Evolutionary conservation across 1,284 basidiomycete species (phyloP), one percentile per base, ranked within the genome.

Genomic region (Phylloporus sp.): DNA sequence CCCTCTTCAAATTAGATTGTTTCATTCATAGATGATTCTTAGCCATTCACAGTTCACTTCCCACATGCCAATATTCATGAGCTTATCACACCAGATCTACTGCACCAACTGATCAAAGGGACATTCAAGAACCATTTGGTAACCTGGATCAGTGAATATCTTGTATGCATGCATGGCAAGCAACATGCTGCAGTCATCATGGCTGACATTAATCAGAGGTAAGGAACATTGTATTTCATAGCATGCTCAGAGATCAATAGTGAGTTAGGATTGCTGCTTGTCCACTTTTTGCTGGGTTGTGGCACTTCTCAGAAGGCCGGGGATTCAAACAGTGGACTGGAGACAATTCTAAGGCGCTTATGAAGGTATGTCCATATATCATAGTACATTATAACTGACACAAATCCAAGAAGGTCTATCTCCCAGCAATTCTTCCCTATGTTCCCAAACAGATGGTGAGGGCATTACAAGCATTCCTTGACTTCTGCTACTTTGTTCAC

Each of bases 241-340:
- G 34, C 34, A 15, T 10, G 34, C 8, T 37, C 34, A 37, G 34
- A 15, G 15, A 37, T 15, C 15, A 37, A 37, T 37, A 37, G 10
- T 10, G 15, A 37, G 10, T 37, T 42, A 42, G 40, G 40, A 42
- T 42, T 42, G 40, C 40, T 18, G 40, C 40, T 18, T 13, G 12
- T 6, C 40, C 40, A 6, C 40, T 42, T 6, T 69, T 68, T 59
- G 18, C 66, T 6, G 61, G 68, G 0, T 50, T 64, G 20, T 20
- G 47, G 18, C n/a, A 52, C 26, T 70, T 70, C 11, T 61, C 64
- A 0, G 18, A 68, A 13, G 61, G 67, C 11, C 52, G 12, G 2
- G 49, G 56, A 3, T 68, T 69, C 32, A 56, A 18, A 0, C 65
- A 69, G 29, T 69, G 68, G 65, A 69, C 63, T 0, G 51, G 68